Conservation (phyloP, 305 asterid genomes). For the Fraxinus floribunda region DNA sequence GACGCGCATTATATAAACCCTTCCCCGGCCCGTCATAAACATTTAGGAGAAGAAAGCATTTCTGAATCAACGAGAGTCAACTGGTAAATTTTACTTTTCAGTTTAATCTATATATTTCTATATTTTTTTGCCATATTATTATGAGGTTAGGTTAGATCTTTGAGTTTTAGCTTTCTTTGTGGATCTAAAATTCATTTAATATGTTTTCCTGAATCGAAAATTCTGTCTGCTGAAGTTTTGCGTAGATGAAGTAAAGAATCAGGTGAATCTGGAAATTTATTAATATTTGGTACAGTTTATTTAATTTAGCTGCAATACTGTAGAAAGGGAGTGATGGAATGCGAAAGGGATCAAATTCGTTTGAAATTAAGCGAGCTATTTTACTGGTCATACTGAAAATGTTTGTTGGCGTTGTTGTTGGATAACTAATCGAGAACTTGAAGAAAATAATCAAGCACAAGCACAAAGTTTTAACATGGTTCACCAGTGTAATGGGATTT, state of each 20-base stretch:
- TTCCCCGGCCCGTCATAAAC: not conserved
- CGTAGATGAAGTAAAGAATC: not conserved
- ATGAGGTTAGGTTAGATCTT: not conserved
- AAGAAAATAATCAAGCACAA: not conserved
- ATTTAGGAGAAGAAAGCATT: not conserved
- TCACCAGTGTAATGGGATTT: not conserved
- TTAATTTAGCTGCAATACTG: not conserved
- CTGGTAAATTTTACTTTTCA: not conserved
- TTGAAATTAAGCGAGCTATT: not conserved
- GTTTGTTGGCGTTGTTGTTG: not conserved
- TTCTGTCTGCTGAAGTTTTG: not conserved
- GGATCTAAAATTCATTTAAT: not conserved
- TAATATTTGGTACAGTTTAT: no score
- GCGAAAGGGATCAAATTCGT: not conserved
- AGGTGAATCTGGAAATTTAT: not conserved
- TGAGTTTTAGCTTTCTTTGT: not conserved
- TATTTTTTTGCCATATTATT: not conserved
- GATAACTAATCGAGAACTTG: not conserved
- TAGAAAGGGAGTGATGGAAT: not conserved
- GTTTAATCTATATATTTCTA: not conserved
- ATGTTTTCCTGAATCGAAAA: not conserved
- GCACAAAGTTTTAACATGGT: not conserved
- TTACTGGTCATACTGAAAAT: not conserved
- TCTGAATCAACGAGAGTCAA: not conserved
- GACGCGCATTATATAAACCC: not conserved